Evolutionary conservation across 768 basidiomycete species (phyloP).

Genomic region (Podaxis sp.): DNA sequence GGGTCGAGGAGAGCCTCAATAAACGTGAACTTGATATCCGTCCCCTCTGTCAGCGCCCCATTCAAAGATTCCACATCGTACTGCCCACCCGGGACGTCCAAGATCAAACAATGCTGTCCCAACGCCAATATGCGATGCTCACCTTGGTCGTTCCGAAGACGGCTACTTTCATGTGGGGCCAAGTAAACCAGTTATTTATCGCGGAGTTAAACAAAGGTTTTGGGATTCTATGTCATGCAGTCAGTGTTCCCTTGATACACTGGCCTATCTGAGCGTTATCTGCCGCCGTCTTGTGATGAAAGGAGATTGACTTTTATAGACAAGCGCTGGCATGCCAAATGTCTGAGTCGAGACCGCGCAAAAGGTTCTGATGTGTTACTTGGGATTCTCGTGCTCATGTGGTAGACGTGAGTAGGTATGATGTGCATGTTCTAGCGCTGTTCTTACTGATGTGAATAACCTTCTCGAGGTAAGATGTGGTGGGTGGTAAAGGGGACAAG

Average conservation of each 20-base stretch:
- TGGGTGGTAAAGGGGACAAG: too few relatives aligned
- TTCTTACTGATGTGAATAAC: too few relatives aligned
- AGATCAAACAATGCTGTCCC: not conserved
- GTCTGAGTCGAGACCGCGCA: not conserved
- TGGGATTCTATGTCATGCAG: not conserved
- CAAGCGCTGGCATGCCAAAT: not conserved
- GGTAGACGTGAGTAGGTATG: too few relatives aligned
- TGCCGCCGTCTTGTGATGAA: too few relatives aligned
- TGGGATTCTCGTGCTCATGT: too few relatives aligned
- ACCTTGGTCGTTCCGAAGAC: constrained; percentile 42
- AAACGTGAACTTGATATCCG: constrained; percentile 34
- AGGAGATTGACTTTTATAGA: not conserved
- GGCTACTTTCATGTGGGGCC: constrained; percentile 36
- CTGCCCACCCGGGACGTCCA: constrained; percentile 19
- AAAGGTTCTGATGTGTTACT: not conserved
- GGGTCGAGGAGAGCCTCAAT: constrained; percentile 37
- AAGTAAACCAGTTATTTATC: too few relatives aligned
- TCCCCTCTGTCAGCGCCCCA: constrained; percentile 26
- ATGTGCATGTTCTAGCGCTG: too few relatives aligned
- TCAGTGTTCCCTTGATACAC: not conserved
- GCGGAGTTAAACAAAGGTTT: not conserved
- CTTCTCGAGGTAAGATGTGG: too few relatives aligned
- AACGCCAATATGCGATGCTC: not conserved
- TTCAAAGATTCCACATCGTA: constrained; percentile 38
- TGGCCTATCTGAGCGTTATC: not conserved